Evolutionary conservation across 495 filamentous ascomycete genomes (phyloP).

Genomic region (Talaromyces trachyspermus): DNA sequence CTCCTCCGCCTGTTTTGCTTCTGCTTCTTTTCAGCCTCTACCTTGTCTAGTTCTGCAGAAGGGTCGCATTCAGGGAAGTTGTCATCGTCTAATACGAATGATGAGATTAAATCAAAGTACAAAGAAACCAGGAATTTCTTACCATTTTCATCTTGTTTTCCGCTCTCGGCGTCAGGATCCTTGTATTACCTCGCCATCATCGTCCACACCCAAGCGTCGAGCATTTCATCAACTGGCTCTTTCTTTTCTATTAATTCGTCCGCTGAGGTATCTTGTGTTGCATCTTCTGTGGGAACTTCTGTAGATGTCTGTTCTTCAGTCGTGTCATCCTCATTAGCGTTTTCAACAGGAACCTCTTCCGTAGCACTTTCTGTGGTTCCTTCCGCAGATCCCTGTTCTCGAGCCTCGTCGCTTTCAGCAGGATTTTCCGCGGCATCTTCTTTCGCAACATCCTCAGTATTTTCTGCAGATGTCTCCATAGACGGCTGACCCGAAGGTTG

Average conservation of each 20-base stretch:
- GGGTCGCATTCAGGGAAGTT: conserved; percentile 24
- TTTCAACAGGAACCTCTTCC: background rate
- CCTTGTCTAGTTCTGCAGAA: conserved; percentile 20
- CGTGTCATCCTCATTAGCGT: background rate
- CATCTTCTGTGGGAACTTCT: conserved; percentile 6
- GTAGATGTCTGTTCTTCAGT: conserved; percentile 11
- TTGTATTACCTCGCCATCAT: background rate
- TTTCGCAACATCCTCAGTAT: conserved; percentile 2
- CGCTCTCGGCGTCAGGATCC: background rate
- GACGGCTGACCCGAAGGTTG: conserved; percentile 4
- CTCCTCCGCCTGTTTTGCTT: conserved; percentile 14
- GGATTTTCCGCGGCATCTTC: background rate
- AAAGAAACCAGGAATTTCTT: background rate
- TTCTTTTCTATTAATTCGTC: conserved; percentile 12
- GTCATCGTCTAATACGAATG: conserved; percentile 15
- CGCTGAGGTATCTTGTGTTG: background rate
- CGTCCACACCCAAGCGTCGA: conserved; percentile 3
- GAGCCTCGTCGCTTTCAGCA: conserved; percentile 5
- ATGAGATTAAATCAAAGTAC: background rate
- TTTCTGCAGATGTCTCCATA: background rate
- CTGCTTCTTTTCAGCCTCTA: conserved; percentile 26
- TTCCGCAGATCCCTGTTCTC: conserved; percentile 2
- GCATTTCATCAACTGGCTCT: conserved; percentile 7
- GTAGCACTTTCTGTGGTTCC: background rate
- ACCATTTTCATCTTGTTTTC: conserved; percentile 5